Conservation (phyloP, 768 basidiomycete genomes). For the Rhizopogon roseolus region DNA sequence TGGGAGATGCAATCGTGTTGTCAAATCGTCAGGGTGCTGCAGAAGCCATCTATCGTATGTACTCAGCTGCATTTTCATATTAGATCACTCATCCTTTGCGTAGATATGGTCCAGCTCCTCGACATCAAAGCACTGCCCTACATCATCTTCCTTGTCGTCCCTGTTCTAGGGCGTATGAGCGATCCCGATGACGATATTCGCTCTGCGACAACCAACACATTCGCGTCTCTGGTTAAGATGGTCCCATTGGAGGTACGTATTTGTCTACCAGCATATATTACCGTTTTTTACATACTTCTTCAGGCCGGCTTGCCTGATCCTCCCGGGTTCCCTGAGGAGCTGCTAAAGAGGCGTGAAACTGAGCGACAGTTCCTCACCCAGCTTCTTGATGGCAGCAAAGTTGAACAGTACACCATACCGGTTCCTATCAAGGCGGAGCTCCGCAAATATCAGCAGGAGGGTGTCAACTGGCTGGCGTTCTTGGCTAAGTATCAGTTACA, state of each 20-base stretch:
- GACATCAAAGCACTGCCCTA: constrained; percentile 96
- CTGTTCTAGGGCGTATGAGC: constrained; percentile 95
- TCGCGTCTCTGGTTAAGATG: constrained; percentile 97
- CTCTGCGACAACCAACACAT: constrained; percentile 93
- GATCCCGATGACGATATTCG: constrained; percentile 90
- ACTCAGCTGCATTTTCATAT: not conserved
- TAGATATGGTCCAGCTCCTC: constrained; percentile 88
- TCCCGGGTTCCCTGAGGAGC: constrained; percentile 82
- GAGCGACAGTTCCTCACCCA: constrained; percentile 93
- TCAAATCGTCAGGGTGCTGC: constrained; percentile 84
- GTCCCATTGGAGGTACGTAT: constrained; percentile 85
- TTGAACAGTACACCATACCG: constrained; percentile 85
- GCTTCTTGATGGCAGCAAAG: constrained; percentile 91
- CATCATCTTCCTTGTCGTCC: constrained; percentile 94
- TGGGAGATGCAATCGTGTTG: constrained; percentile 72
- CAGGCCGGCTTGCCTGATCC: constrained; percentile 98
- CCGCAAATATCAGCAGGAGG: constrained; percentile 96
- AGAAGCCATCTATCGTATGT: constrained; percentile 88
- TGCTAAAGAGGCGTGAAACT: constrained; percentile 77
- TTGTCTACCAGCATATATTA: not conserved
- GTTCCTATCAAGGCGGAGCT: constrained; percentile 89
- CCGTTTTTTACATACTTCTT: not conserved
- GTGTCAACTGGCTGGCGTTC: constrained; percentile 98
- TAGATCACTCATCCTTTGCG: constrained; percentile 9
- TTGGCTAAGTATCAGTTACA: constrained; percentile 96